phyloP scores from a whole-genome alignment of 2,329 filamentous ascomycete species.

The Aspergillus sp. region DNA sequence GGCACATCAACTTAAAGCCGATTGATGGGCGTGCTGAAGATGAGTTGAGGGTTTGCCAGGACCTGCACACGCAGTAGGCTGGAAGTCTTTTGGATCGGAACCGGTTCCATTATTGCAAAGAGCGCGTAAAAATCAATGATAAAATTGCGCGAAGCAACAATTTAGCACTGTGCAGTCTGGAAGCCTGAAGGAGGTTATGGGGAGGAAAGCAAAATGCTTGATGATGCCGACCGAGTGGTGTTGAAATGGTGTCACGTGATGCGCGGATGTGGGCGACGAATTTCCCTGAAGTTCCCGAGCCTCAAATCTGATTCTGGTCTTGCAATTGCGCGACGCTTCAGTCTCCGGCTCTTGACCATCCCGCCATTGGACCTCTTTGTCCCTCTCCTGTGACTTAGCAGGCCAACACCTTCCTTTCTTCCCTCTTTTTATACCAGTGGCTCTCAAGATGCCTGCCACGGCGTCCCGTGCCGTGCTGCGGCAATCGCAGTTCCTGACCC shows the following conservation, averaged over 20 bases:
- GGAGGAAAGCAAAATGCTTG: background rate
- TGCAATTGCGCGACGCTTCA: constrained; percentile 40
- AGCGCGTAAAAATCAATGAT: background rate
- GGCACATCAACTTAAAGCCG: background rate
- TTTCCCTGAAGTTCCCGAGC: constrained; percentile 50
- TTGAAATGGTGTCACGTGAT: constrained; percentile 21
- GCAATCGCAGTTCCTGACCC: constrained; percentile 53
- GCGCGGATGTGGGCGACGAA: constrained; percentile 18
- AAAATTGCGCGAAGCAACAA: background rate
- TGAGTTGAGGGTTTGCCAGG: background rate
- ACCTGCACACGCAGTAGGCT: background rate
- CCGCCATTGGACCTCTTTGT: constrained; percentile 47
- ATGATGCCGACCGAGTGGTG: background rate
- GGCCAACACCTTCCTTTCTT: constrained; percentile 34
- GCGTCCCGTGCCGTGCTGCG: constrained; percentile 51
- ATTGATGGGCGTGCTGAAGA: too few species aligned
- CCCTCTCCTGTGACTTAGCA: constrained; percentile 34
- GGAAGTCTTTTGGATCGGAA: background rate
- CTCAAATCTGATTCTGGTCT: constrained; percentile 44
- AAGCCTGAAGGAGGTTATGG: background rate
- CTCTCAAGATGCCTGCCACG: constrained; percentile 49
- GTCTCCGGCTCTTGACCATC: constrained; percentile 34
- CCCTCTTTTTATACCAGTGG: constrained; percentile 31
- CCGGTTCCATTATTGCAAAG: background rate
- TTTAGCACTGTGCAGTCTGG: background rate